phyloP scores from a whole-genome alignment of 2,329 filamentous ascomycete species.

The Diaporthe eres region DNA sequence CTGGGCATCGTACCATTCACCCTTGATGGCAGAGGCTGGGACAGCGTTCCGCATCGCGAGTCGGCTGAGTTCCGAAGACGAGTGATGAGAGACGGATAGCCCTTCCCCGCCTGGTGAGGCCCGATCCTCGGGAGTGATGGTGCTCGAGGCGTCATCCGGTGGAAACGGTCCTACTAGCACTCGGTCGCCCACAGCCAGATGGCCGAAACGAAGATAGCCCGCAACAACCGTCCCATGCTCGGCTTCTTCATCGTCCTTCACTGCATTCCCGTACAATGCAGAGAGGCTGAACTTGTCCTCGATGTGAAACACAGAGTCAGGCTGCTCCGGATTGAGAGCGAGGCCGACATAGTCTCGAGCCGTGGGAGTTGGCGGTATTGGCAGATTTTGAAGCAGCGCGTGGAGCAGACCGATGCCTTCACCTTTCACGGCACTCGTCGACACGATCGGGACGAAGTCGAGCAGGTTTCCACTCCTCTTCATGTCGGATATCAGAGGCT shows the following conservation, averaged over 20 bases:
- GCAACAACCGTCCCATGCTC: conserved; percentile 82
- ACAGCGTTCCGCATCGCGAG: conserved; percentile 67
- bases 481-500: conserved; percentile 67
- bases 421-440: conserved; percentile 90
- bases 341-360: conserved; percentile 68
- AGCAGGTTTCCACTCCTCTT: conserved; percentile 57
- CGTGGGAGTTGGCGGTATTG: conserved; percentile 72
- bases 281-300: conserved; percentile 90
- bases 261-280: conserved; percentile 68
- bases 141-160: conserved; percentile 63
- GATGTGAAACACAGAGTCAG: conserved; percentile 83
- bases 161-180: conserved; percentile 86
- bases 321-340: conserved; percentile 70
- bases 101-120: conserved; percentile 63
- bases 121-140: conserved; percentile 59
- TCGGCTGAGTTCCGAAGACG: conserved; percentile 66
- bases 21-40: conserved; percentile 66
- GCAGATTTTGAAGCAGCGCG: conserved; percentile 82
- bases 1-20: conserved; percentile 84
- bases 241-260: conserved; percentile 56
- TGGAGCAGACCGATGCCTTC: conserved; percentile 86
- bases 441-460: conserved; percentile 82
- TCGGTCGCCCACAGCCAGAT: conserved; percentile 81
- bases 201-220: conserved; percentile 85
- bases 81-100: conserved; percentile 66